A percentile compares a stretch with the other conserved stretches of the same genome.
phyloP scores from a whole-genome alignment of 345 rosid species.

The Turnera subulata region DNA sequence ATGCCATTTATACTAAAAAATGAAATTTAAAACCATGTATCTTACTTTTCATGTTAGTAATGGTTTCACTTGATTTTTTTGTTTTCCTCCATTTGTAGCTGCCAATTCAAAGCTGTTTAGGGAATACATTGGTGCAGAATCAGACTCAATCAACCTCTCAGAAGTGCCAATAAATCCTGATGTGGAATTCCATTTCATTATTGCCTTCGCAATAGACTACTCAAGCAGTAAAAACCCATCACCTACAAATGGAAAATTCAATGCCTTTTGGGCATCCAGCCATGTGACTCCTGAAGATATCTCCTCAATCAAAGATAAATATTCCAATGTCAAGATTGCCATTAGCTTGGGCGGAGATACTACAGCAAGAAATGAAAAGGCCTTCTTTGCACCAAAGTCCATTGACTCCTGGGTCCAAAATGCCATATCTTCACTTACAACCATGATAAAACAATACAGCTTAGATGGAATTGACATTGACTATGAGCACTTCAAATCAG shows the following conservation, averaged over 20 bases:
- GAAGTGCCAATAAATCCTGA: slow-evolving; percentile 1
- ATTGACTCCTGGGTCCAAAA: slow-evolving; percentile 7
- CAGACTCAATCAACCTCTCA: not conserved
- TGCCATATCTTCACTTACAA: slow-evolving; percentile 3
- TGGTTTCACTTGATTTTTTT: no score
- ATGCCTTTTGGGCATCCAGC: not conserved
- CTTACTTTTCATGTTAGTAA: no score
- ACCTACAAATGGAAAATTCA: slow-evolving; percentile 11
- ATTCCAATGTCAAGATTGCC: slow-evolving; percentile 1
- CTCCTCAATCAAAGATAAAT: not conserved
- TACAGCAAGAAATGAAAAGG: not conserved
- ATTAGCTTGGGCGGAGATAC: slow-evolving; percentile 3
- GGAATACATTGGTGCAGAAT: not conserved
- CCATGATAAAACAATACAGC: not conserved
- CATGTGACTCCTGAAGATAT: not conserved
- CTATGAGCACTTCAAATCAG: slow-evolving; percentile 9
- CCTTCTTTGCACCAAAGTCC: slow-evolving; percentile 5
- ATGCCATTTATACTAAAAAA: no score
- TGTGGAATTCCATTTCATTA: slow-evolving; percentile 5
- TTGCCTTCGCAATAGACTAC: slow-evolving; percentile 9
- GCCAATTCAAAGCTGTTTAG: no score
- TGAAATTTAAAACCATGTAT: no score
- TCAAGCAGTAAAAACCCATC: not conserved
- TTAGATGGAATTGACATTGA: slow-evolving; percentile 10
- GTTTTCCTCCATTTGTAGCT: no score